Percentiles rank a stretch among this genome's conserved stretches.
phyloP scores from a whole-genome alignment of 2,329 filamentous ascomycete genomes.

The Trichoderma atrobrunneum region DNA sequence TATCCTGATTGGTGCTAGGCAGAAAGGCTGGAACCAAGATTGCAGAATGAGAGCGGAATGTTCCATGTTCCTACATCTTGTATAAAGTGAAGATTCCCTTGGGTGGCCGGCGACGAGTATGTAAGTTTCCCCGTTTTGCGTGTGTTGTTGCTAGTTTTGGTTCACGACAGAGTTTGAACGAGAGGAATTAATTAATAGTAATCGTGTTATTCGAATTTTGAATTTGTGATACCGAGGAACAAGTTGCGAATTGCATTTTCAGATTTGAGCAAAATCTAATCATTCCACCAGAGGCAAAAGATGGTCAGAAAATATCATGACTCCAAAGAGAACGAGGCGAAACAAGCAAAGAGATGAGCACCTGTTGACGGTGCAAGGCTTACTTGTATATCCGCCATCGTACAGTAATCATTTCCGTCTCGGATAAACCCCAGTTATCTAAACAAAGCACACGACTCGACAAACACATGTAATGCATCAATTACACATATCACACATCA shows the following conservation, averaged over 20 bases:
- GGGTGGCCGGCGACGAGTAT: neutral
- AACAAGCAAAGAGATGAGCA: too few species aligned
- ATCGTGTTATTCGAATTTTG: neutral
- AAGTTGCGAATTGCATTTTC: neutral
- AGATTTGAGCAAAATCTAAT: neutral
- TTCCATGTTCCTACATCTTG: neutral
- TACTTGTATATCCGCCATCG: neutral
- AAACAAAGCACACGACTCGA: neutral
- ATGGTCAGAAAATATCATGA: neutral
- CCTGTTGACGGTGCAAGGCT: neutral
- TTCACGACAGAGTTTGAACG: neutral
- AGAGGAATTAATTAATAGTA: neutral
- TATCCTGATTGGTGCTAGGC: neutral
- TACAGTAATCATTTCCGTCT: neutral
- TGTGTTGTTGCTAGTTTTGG: neutral
- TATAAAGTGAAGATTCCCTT: neutral
- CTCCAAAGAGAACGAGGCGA: neutral
- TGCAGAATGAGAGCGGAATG: neutral
- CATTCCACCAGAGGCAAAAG: neutral
- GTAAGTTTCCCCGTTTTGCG: neutral
- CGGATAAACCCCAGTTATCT: neutral
- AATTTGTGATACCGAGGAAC: neutral
- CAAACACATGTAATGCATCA: neutral
- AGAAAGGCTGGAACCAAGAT: neutral
- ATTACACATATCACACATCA: neutral